Percentiles rank a stretch among this genome's conserved stretches.
Evolutionary conservation across 2,329 filamentous ascomycete species (phyloP).

Genomic region (Talaromyces sp.): DNA sequence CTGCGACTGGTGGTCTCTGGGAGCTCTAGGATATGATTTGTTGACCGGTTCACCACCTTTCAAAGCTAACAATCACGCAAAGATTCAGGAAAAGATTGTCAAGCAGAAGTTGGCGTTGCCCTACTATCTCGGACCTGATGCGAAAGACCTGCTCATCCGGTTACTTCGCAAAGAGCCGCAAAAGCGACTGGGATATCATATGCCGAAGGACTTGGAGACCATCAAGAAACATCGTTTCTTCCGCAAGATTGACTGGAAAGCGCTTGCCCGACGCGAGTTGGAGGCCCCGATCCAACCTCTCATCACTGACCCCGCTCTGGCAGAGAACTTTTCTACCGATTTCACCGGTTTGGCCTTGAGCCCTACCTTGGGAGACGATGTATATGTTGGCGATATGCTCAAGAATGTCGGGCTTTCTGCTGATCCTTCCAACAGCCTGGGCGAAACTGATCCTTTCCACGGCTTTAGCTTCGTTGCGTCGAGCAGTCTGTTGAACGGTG

Average conservation of each 20-base stretch:
- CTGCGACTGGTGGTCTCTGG: slow-evolving; percentile 98
- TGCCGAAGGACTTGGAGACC: slow-evolving; percentile 78
- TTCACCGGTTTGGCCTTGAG: slow-evolving; percentile 85
- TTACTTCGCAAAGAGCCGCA: slow-evolving; percentile 87
- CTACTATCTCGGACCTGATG: slow-evolving; percentile 86
- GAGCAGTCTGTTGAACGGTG: slow-evolving; percentile 46
- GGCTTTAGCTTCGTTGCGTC: slow-evolving; percentile 51
- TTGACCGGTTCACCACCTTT: slow-evolving; percentile 92
- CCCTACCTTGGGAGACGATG: slow-evolving; percentile 54
- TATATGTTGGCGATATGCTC: slow-evolving; percentile 22
- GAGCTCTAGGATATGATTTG: slow-evolving; percentile 85
- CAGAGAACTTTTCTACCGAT: slow-evolving; percentile 92
- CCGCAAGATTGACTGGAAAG: slow-evolving; percentile 92
- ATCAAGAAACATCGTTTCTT: slow-evolving; percentile 97
- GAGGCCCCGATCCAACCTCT: slow-evolving; percentile 87
- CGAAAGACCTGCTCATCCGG: slow-evolving; percentile 88
- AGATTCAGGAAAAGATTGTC: slow-evolving; percentile 93
- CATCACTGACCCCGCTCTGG: slow-evolving; percentile 91
- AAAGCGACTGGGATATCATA: slow-evolving; percentile 83
- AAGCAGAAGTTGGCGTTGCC: slow-evolving; percentile 86
- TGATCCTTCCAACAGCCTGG: slow-evolving; percentile 19
- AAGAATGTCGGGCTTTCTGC: slow-evolving; percentile 22
- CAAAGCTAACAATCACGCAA: slow-evolving; percentile 82
- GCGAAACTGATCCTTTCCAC: slow-evolving; percentile 44
- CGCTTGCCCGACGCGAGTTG: slow-evolving; percentile 74